Base-by-base conservation (phyloP, 441 rosid genomes). In the Populus tomentosa region DNA sequence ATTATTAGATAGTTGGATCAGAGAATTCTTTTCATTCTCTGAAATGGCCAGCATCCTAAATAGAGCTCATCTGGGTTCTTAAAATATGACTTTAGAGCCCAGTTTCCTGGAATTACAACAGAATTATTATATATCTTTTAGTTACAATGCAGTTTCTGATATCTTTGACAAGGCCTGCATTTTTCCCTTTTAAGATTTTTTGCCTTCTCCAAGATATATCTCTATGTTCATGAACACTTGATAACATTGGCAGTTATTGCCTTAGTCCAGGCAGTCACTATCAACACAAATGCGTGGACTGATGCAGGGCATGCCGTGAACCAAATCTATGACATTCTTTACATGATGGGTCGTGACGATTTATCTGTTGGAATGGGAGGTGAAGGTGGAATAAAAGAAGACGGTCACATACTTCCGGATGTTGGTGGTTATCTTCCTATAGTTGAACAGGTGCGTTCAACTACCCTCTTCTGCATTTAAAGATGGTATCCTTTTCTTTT, bases 351-450 rank as follows among this genome's bases (percentile, higher is more conserved):
- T 26, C 95, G 99, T 0, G 91, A 93, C 14, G 95, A 93, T 75
- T 79, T 95, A 20, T 68, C 92, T 1, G 93, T 95, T 23, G 99
- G 98, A 26, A 90, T 93, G 2, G 99, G 99, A 42, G 99, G 99
- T 1, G 99, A 95, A 38, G 99, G 99, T 72, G 98, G 89, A 21
- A 86, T 93, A n/a, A 79, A 81, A 2, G 84, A 80, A 53, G 84
- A 91, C 65, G 95, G 99, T 5, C 87, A 92, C 75, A 81, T 91
- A 30, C 88, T 84, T 33, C 85, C 93, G 1, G 63, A 91, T 87
- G 97, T 95, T 77, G 99, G 98, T 76, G 99, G 99, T 46, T 93
- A 87, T 82, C 91, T 91, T 20, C 97, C 99, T 26, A 79, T 95
- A 2, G 90, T 93, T 23, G 98, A 95, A 38, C 99, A 95, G 93